These are phyloP conservation scores for Tetrahymena malaccensis DNA, from an alignment of 73 alveolate species.

Conservation along the genomic window DNA sequence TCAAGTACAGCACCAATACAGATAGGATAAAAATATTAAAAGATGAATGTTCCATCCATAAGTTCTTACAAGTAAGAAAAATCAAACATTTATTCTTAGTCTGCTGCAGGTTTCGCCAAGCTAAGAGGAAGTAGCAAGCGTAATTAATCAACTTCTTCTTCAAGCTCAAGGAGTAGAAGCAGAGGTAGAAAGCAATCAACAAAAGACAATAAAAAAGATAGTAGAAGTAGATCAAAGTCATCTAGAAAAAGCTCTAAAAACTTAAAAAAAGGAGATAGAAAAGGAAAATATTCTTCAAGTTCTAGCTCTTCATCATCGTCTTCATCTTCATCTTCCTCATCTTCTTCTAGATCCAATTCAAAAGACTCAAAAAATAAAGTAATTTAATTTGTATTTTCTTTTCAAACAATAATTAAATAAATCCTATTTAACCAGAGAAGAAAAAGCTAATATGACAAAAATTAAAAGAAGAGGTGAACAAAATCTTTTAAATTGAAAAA, in stretches of 20 bases:
- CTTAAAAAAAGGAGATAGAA: not conserved
- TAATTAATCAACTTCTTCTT: not conserved
- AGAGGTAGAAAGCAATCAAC: not conserved
- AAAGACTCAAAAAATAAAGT: not conserved
- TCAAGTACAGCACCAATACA: not conserved
- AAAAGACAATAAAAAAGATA: not conserved
- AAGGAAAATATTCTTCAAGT: not conserved
- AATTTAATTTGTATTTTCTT: not conserved
- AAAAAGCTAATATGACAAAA: not conserved
- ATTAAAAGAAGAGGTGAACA: not conserved
- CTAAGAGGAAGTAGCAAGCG: not conserved
- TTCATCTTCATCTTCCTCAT: not conserved
- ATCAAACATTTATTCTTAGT: not conserved
- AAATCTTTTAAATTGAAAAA: not conserved
- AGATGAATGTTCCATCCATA: not conserved
- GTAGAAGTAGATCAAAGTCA: not conserved
- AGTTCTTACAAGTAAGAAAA: not conserved
- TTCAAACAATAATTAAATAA: not conserved
- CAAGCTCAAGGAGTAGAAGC: not conserved
- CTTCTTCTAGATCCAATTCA: not conserved
- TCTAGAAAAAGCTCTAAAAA: not conserved
- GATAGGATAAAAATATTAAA: not conserved
- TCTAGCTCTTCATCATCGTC: not conserved
- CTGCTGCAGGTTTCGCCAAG: not conserved
- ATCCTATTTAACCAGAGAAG: not conserved